Base-by-base conservation (phyloP, 2,329 filamentous ascomycete genomes). In the Amylocarpus encephaloides region DNA sequence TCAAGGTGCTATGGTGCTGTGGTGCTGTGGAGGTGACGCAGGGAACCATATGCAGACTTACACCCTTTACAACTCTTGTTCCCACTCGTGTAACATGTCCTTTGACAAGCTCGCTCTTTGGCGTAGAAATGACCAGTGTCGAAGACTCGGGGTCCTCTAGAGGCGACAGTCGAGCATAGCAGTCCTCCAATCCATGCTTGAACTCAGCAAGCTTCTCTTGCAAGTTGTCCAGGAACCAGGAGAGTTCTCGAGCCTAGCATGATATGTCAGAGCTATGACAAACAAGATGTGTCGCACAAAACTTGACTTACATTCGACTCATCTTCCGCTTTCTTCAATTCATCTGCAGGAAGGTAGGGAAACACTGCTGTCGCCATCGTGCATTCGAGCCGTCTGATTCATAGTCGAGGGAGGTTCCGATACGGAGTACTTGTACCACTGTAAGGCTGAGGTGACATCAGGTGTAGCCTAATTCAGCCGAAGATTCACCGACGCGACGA, bases 81-180 rank as follows among this genome's bases (percentile, higher is more conserved):
- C 93, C 93, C 33, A 95, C 82, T 48, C 93, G 82, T 1, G 92
- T 97, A 53, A 97, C 81, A 61, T 89, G 88, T 15, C 93, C 93
- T 68, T 98, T 98, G 55, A 97, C 83, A 59, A 80, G 82, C 71
- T 98, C 93, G 49, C 88, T 92, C 49, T 91, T 81, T 49, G 86
- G 79, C 12, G 91, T 94, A 54, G 87, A 93, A 58, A 98, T 78
- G 29, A 93, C 91, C 26, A 98, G 80, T 1, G 92, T 98, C 61
- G 85, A 91, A 7, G 90, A 90, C 1, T 85, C 83, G 10, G 44
- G 44, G 10, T 40, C 44, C 64, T 95, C 89, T 56, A 85, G 78
- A 1, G 92, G 90, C 6, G 89, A 86, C 29, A 98, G 81, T 19
- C 97, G 78, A 15, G 85, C 82, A 59, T 90, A 88, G 70, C 91